Base-by-base conservation (phyloP, 116 monocot species). In the Dioscorea cayenensis region DNA sequence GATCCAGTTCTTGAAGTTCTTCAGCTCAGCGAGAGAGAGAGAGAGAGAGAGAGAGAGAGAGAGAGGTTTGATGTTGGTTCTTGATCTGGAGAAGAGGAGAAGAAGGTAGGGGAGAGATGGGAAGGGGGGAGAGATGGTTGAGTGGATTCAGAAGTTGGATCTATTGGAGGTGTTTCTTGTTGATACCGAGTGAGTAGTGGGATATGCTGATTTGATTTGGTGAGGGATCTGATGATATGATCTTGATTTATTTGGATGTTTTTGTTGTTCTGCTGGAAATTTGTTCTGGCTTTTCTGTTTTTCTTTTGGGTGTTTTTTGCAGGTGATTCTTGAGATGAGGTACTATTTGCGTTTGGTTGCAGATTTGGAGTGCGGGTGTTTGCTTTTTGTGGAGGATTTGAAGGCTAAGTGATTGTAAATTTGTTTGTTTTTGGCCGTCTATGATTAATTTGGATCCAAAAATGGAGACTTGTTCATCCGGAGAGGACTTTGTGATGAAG, bases 401-500 rank as follows among this genome's bases (percentile, higher is more conserved):
- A 60, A 87, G 68, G 82, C 59, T 12, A 75, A 77, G 36, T 74
- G 64, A 66, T 59, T 9, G 36, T 6, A 48, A 14, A 17, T 37
- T 71, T 55, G 5, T 55, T 55, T 16, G 10, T 55, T 55, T n/a
- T 55, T 18, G 55, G 16, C 16, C 14, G 55, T 55, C 55, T 55
- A 55, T 66, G 32, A 23, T 4, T 36, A 2, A 51, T 67, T 62
- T 20, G 35, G 28, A 43, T 32, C 17, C 58, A n/a, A 48, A 10
- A 18, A 82, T 81, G 84, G 84, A 88, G 22, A 68, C 64, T 10
- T 74, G 50, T 51, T 84, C 88, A 3, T 84, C 77, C 3, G 88
- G 75, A 25, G 85, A 89, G 65, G 88, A 89, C 1, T n/a, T 80
- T 60, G 23, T 77, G 49, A 64, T 82, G 28, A 89, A 80, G 88